A percentile compares a stretch with the other conserved stretches of the same genome.
Evolutionary conservation across 257 asterid species (phyloP).

Genomic region (Haberlea rhodopensis): DNA sequence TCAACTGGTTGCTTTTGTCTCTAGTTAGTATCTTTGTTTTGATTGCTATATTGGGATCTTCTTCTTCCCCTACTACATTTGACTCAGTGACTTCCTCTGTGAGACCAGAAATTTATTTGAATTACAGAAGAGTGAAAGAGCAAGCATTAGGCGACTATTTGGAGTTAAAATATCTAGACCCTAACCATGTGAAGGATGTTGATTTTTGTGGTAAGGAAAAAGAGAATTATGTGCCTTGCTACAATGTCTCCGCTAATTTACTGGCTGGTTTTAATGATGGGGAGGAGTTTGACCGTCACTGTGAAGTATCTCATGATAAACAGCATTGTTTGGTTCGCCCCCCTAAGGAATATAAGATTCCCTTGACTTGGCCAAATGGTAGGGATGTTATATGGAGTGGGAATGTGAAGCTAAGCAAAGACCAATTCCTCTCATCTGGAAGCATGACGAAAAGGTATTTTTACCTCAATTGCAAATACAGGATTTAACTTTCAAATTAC

Average conservation of each 20-base stretch:
- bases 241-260: slow-evolving; percentile 78
- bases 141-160: slow-evolving; percentile 68
- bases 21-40: slow-evolving; percentile 56
- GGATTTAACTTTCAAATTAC: slow-evolving; percentile 17
- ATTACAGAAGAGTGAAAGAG: slow-evolving; percentile 69
- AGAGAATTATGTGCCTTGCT: slow-evolving; percentile 79
- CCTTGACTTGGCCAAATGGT: slow-evolving; percentile 91
- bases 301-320: slow-evolving; percentile 59
- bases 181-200: slow-evolving; percentile 51
- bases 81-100: slow-evolving; percentile 49
- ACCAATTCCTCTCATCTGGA: slow-evolving; percentile 97
- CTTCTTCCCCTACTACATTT: slow-evolving; percentile 37
- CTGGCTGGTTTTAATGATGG: too few relatives aligned
- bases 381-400: slow-evolving; percentile 94
- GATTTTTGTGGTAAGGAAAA: slow-evolving; percentile 82
- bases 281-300: slow-evolving; percentile 94
- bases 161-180: slow-evolving; percentile 57
- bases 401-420: slow-evolving; percentile 86
- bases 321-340: slow-evolving; percentile 75
- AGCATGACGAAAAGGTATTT: slow-evolving; percentile 92
- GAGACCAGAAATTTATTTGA: slow-evolving; percentile 50
- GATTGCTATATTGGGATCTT: slow-evolving; percentile 62
- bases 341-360: too few relatives aligned
- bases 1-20: slow-evolving; percentile 72
- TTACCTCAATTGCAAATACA: slow-evolving; percentile 19